Evolutionary conservation across 2,329 filamentous ascomycete genomes (phyloP), one percentile per base, ranked within the genome.

Genomic region (Venturia effusa): DNA sequence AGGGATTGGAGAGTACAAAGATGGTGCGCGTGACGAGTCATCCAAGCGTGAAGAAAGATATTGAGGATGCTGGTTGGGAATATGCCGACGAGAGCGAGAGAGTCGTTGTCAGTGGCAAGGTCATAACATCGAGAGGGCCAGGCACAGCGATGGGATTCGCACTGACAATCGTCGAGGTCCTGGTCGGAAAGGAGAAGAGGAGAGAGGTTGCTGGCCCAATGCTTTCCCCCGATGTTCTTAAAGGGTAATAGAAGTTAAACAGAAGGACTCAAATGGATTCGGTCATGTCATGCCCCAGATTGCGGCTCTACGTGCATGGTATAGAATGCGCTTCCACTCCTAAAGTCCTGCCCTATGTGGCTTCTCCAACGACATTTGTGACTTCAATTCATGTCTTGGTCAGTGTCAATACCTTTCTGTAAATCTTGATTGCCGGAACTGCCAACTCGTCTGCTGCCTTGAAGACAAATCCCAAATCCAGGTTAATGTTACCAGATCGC

Each of bases 161-260:
- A 10, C 68, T 76, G n/a, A 72, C 70, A 5, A 74, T 77, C 64
- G 74, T 76, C 1, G 75, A 76, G 66, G 5, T 62, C 24, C 41
- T 76, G 13, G 67, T 65, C 43, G 76, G 77, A 27, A 74, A 72
- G 64, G 77, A 77, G 73, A 80, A 76, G 70, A 76, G 76, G 62
- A 79, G 81, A 34, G 79, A 79, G 10, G 77, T 81, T 59, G 74
- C 81, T 34, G 77, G 77, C 34, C 76, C 81, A 55, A 77, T 79
- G 71, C 73, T 83, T n/a, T 60, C 51, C 27, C 51, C 51, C n/a
- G 51, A 57, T 34, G 27, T 57, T n/a, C 30, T 57, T 17, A 57
- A 57, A 34, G 51, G 30, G 34, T 57, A 11, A 30, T 4, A 7
- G n/a, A n/a, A 2, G 43, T 45, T 17, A 7, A 17, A n/a, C n/a